Evolutionary conservation across 805 yeast species (phyloP).

Genomic region (Monosporozyma solicola): DNA sequence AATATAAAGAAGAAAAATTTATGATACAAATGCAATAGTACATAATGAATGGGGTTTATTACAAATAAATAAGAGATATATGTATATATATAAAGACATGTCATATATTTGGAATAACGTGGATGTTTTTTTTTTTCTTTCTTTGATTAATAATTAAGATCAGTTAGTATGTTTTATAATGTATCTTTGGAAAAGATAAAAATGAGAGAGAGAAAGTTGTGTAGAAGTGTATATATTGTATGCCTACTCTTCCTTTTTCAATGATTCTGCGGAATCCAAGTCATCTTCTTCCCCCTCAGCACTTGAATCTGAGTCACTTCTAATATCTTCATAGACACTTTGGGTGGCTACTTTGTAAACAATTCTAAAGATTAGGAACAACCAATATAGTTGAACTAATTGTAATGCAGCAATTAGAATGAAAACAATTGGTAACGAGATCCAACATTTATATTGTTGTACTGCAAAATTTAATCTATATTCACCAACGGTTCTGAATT

Average conservation of each 20-base stretch:
- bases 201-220: background rate
- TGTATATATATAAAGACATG: background rate
- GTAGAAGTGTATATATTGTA: background rate
- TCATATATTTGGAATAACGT: background rate
- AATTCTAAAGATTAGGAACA: conserved; percentile 71
- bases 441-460: conserved; percentile 94
- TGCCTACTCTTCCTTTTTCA: background rate
- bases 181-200: background rate
- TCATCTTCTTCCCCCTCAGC: conserved; percentile 6
- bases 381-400: conserved; percentile 82
- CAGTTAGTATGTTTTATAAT: background rate
- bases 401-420: conserved; percentile 70
- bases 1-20: background rate
- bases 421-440: conserved; percentile 86
- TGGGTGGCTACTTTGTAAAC: conserved; percentile 52
- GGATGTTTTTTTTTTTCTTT: background rate
- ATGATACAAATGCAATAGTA: background rate
- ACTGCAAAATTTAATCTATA: conserved; percentile 74
- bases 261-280: conserved; percentile 11
- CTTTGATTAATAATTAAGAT: background rate
- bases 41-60: background rate
- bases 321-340: conserved; percentile 65
- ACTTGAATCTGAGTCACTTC: conserved; percentile 66
- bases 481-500: conserved; percentile 78
- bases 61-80: background rate